Evolutionary conservation across 2,329 filamentous ascomycete species (phyloP).

Genomic region (Helotiales sp.): DNA sequence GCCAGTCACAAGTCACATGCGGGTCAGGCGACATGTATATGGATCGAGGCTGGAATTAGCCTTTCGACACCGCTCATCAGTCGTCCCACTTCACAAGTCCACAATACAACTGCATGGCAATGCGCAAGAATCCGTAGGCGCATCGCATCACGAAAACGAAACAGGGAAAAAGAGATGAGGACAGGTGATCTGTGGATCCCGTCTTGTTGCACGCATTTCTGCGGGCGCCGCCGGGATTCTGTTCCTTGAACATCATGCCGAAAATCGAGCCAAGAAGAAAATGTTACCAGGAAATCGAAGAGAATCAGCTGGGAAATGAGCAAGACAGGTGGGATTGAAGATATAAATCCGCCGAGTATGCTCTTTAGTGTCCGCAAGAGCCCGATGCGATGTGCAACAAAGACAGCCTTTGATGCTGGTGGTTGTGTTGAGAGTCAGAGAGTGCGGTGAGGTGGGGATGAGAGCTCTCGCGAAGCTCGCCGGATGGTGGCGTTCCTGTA

Average conservation of each 20-base stretch:
- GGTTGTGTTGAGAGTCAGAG: not conserved
- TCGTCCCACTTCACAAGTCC: slow-evolving; percentile 2
- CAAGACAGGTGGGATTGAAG: not conserved
- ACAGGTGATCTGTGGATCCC: not conserved
- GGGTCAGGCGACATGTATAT: not conserved
- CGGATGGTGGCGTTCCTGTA: not conserved
- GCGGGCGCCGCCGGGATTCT: slow-evolving; percentile 1
- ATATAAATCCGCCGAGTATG: not conserved
- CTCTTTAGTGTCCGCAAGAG: not conserved
- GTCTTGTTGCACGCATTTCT: not conserved
- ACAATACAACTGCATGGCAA: not conserved
- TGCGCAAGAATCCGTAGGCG: not conserved
- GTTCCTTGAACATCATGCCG: not conserved
- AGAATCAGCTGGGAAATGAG: slow-evolving; percentile 3
- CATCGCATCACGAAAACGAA: not conserved
- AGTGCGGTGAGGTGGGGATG: not conserved
- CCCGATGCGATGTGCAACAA: slow-evolving; percentile 37
- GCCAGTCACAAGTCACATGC: slow-evolving; percentile 2
- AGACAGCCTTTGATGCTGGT: not conserved
- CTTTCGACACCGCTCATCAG: slow-evolving; percentile 7
- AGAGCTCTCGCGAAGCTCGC: not conserved
- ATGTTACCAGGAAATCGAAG: not conserved
- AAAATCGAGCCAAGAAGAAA: not conserved
- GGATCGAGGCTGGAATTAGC: too few relatives aligned
- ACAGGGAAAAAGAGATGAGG: not conserved